Conservation (phyloP, 768 basidiomycete species). For the Macrolepiota dolichaula region DNA sequence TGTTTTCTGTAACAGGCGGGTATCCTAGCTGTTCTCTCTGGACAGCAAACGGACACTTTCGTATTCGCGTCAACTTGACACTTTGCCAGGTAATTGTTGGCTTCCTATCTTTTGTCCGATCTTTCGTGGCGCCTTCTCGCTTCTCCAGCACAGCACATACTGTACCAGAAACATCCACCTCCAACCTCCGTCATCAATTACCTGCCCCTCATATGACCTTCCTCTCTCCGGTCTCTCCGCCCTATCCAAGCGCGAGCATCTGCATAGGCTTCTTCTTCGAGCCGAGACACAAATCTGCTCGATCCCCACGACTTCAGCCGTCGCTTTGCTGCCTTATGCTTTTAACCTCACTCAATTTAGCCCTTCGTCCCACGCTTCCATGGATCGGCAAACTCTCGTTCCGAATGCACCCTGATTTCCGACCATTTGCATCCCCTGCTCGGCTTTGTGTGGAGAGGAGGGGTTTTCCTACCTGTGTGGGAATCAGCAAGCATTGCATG, state of each 20-base stretch:
- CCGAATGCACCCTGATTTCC: background rate
- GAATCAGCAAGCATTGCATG: background rate
- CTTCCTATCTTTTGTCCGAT: background rate
- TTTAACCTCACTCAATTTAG: background rate
- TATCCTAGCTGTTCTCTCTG: background rate
- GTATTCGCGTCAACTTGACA: background rate
- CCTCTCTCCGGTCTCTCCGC: background rate
- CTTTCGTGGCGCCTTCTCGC: constrained; percentile 3
- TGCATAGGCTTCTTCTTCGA: background rate
- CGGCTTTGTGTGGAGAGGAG: background rate
- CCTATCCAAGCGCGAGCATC: background rate
- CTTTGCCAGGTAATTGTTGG: background rate
- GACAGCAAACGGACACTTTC: background rate
- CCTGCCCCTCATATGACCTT: background rate
- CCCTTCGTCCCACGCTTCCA: background rate
- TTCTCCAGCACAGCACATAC: constrained; percentile 3
- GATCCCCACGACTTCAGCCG: background rate
- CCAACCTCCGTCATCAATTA: background rate
- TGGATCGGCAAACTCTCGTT: background rate
- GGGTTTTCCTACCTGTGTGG: background rate
- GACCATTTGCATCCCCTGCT: background rate
- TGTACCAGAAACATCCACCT: background rate
- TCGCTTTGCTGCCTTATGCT: background rate
- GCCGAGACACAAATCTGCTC: background rate
- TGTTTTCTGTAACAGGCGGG: background rate